Conservation (phyloP, 108 stramenopile genomes). For the Cafeteria roenbergensis region DNA sequence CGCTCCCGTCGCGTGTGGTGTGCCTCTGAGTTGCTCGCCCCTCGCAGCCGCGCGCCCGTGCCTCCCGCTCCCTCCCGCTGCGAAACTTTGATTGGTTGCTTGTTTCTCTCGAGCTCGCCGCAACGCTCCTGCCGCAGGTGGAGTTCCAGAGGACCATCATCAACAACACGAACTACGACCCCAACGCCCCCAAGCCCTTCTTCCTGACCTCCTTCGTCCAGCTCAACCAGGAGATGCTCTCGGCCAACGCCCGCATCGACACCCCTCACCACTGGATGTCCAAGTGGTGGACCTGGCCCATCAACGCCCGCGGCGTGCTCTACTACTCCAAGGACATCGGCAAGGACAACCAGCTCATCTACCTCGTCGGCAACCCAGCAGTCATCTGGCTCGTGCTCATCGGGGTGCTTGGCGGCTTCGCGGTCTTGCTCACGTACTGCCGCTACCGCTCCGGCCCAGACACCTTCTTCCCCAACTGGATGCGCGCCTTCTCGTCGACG, state of each 20-base stretch:
- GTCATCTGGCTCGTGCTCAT: conserved; percentile 2
- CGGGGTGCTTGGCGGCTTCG: neutral
- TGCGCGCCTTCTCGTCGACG: neutral
- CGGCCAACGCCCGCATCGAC: conserved; percentile 9
- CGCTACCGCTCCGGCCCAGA: too few species aligned
- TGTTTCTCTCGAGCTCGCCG: too few species aligned
- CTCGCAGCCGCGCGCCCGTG: too few species aligned
- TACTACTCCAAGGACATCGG: neutral
- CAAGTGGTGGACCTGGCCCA: conserved; percentile 9
- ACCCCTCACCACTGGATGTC: conserved; percentile 11
- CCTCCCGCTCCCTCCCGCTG: too few species aligned
- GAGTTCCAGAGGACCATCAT: neutral
- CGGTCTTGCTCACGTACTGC: neutral
- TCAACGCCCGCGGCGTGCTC: conserved; percentile 2
- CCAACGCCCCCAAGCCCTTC: neutral
- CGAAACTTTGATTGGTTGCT: too few species aligned
- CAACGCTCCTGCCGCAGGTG: too few species aligned
- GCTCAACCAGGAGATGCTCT: conserved; percentile 6
- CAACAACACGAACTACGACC: neutral
- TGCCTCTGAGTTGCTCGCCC: too few species aligned
- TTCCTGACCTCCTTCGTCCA: neutral
- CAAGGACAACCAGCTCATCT: neutral
- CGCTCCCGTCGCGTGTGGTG: too few species aligned
- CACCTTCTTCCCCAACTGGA: too few species aligned
- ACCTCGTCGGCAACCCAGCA: conserved; percentile 8